Percentiles rank a stretch among this genome's conserved stretches.
Conservation (phyloP, 208 protist genomes). For the Trypanosomatidae sp. region DNA sequence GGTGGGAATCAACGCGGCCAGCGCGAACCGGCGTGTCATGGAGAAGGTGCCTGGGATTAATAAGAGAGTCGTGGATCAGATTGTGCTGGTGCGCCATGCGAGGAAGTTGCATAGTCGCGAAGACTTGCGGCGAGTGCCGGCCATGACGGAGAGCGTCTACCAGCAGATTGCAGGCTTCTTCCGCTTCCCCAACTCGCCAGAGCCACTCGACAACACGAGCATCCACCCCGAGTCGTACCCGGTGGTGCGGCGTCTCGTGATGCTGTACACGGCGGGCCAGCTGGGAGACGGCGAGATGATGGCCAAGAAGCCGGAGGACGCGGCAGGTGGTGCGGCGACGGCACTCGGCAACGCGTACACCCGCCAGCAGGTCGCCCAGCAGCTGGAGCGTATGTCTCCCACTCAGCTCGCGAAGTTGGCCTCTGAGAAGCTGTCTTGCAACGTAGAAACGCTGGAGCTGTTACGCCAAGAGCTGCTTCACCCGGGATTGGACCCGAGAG, state of each 20-base stretch:
- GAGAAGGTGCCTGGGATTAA: constrained; percentile 77
- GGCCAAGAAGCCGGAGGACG: not conserved
- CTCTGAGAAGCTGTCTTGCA: constrained; percentile 41
- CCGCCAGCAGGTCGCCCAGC: constrained; percentile 22
- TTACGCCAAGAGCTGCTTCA: constrained; percentile 54
- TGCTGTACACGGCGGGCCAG: constrained; percentile 24
- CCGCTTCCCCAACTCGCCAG: constrained; percentile 82
- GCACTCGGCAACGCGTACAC: constrained; percentile 1
- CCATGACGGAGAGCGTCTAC: constrained; percentile 75
- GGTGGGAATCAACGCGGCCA: constrained; percentile 82
- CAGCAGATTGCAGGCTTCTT: constrained; percentile 87
- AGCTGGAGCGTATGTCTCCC: constrained; percentile 11
- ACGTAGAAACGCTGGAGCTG: constrained; percentile 61
- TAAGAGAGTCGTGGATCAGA: constrained; percentile 69
- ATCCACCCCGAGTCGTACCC: constrained; percentile 87
- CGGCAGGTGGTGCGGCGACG: not conserved
- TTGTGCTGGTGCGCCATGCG: constrained; percentile 67
- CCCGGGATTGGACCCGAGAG: constrained; percentile 73
- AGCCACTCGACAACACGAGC: constrained; percentile 80
- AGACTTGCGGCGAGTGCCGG: constrained; percentile 72
- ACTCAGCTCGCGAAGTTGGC: constrained; percentile 21
- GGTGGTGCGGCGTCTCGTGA: constrained; percentile 46
- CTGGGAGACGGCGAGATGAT: not conserved
- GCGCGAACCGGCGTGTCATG: constrained; percentile 78
- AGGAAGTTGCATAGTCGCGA: constrained; percentile 61